Evolutionary conservation across 148 eudicot species (phyloP).

Genomic region (Dianthus caryophyllus): DNA sequence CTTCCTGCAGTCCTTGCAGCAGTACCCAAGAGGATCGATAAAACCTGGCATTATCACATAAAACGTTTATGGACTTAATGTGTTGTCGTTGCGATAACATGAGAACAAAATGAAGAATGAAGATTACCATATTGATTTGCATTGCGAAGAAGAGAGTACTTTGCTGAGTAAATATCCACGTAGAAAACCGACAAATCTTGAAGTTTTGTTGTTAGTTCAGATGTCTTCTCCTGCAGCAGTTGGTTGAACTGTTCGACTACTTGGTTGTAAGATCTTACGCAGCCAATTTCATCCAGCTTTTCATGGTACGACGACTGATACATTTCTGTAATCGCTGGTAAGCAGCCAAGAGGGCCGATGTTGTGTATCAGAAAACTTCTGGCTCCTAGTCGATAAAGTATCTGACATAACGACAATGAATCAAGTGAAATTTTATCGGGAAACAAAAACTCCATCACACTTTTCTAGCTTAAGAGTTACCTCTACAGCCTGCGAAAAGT

Average conservation of each 20-base stretch:
- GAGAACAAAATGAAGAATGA: background rate
- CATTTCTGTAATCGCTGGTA: slow-evolving; percentile 46
- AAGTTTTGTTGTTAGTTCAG: slow-evolving; percentile 28
- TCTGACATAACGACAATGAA: slow-evolving; percentile 12
- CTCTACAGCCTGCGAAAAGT: slow-evolving; percentile 42
- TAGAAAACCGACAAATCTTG: slow-evolving; percentile 43
- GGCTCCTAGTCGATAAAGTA: slow-evolving; percentile 47
- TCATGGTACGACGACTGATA: slow-evolving; percentile 31
- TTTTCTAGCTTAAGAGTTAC: slow-evolving; percentile 23
- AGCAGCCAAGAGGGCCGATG: slow-evolving; percentile 78
- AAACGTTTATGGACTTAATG: too few relatives aligned
- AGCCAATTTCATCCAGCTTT: slow-evolving; percentile 46
- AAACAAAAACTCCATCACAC: too few relatives aligned
- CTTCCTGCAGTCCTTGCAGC: background rate
- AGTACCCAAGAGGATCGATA: background rate
- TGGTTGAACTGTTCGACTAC: slow-evolving; percentile 53
- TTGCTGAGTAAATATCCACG: slow-evolving; percentile 56
- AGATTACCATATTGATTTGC: slow-evolving; percentile 42
- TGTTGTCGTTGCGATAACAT: too few relatives aligned
- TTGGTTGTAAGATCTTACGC: slow-evolving; percentile 44
- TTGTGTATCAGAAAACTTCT: slow-evolving; percentile 76
- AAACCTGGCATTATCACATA: background rate
- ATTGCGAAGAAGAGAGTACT: slow-evolving; percentile 42
- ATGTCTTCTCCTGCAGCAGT: slow-evolving; percentile 37
- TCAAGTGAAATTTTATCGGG: background rate